Evolutionary conservation across 1,284 basidiomycete genomes (phyloP).

Genomic region (Tilletia walkeri): DNA sequence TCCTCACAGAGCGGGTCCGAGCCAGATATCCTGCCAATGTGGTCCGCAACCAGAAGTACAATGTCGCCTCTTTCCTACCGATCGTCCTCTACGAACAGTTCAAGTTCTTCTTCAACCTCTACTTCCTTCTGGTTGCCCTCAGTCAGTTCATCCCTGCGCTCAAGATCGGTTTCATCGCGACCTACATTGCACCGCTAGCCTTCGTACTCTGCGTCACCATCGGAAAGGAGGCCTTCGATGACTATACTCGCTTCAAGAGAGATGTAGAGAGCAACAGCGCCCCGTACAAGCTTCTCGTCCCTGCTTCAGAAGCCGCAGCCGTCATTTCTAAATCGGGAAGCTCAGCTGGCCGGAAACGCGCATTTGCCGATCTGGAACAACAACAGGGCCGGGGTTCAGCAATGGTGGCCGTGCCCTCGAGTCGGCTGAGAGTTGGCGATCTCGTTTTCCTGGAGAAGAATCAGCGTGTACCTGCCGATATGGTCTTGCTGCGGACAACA

Average conservation of each 20-base stretch:
- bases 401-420: constrained; percentile 65
- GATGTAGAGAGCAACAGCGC: constrained; percentile 93
- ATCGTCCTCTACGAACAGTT: constrained; percentile 98
- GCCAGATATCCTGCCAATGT: constrained; percentile 68
- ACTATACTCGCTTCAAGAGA: constrained; percentile 86
- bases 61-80: constrained; percentile 86
- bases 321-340: background rate
- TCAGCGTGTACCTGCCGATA: constrained; percentile 90
- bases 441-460: constrained; percentile 92
- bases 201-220: constrained; percentile 94
- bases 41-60: constrained; percentile 98
- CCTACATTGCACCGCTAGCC: constrained; percentile 91
- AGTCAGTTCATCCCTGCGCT: constrained; percentile 94
- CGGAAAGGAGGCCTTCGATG: constrained; percentile 98
- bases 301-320: constrained; percentile 33
- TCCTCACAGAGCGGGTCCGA: constrained; percentile 21
- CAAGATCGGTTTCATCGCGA: constrained; percentile 96
- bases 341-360: background rate
- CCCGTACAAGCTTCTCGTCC: constrained; percentile 77
- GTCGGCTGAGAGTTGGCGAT: constrained; percentile 84
- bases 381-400: background rate
- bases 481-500: constrained; percentile 80
- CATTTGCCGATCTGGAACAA: constrained; percentile 5
- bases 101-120: constrained; percentile 99
- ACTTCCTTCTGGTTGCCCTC: constrained; percentile 93